A percentile compares a stretch with the other conserved stretches of the same genome.
These are phyloP conservation scores for Phytophthora syringae DNA, from an alignment of 352 stramenopile species.

Conservation along the genomic window DNA sequence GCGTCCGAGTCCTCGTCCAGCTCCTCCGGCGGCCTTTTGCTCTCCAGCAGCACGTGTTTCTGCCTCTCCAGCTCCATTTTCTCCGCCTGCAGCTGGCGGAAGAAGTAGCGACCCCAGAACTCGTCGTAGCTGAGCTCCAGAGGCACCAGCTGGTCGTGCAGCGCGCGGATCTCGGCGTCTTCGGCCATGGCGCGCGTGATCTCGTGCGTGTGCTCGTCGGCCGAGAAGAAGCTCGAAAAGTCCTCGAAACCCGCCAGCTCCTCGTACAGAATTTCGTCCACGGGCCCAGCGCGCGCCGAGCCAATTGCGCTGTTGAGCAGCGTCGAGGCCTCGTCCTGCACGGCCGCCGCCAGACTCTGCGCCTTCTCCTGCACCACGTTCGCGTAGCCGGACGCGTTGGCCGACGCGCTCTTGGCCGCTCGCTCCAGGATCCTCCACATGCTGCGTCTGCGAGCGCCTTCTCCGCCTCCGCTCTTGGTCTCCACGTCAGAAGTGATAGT, in stretches of 20 bases:
- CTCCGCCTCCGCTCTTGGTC: too few relatives aligned
- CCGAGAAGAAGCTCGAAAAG: conserved; percentile 67
- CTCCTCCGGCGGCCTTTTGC: conserved; percentile 35
- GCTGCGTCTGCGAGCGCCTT: conserved; percentile 3
- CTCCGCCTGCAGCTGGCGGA: conserved; percentile 62
- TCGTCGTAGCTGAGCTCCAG: conserved; percentile 81
- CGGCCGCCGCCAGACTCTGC: conserved; percentile 69
- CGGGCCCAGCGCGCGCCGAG: conserved; percentile 57
- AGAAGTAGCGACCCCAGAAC: conserved; percentile 88
- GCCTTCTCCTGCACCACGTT: conserved; percentile 77
- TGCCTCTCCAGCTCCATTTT: conserved; percentile 40
- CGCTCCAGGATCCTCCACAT: conserved; percentile 86
- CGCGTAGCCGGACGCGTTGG: conserved; percentile 77
- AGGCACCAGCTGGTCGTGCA: conserved; percentile 79
- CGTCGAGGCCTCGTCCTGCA: conserved; percentile 77
- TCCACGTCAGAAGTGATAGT: too few relatives aligned
- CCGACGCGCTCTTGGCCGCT: conserved; percentile 73
- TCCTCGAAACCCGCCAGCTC: conserved; percentile 76
- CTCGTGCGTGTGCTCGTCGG: conserved; percentile 75
- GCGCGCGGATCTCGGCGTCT: conserved; percentile 54
- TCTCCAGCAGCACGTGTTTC: conserved; percentile 10
- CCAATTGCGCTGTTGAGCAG: conserved; percentile 72
- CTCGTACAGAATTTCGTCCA: conserved; percentile 88
- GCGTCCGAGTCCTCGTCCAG: conserved; percentile 50
- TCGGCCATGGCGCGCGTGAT: conserved; percentile 66